Evolutionary conservation across 495 filamentous ascomycete species (phyloP).

Genomic region (Thozetella sp.): DNA sequence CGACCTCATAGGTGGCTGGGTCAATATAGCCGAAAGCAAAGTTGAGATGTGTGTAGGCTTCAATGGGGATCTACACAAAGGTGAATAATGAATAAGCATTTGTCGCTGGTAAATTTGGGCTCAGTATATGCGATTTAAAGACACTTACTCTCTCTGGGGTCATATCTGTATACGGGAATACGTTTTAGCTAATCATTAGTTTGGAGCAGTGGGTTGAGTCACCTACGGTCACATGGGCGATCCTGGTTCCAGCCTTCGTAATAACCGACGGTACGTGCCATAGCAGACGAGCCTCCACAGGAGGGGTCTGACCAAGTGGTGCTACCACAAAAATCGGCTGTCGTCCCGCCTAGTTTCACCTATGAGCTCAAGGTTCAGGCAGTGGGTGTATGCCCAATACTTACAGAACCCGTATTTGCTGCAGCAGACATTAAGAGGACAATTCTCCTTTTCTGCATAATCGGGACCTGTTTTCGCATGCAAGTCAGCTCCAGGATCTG

Average conservation of each 20-base stretch:
- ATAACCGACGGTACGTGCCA: neutral
- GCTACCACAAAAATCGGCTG: neutral
- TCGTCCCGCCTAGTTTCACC: conserved; percentile 6
- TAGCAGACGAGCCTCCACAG: conserved; percentile 5
- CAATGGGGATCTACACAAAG: neutral
- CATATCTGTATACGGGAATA: neutral
- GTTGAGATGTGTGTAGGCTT: conserved; percentile 10
- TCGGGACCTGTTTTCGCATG: neutral
- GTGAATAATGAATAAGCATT: neutral
- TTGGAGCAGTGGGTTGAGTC: neutral
- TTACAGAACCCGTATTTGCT: conserved; percentile 11
- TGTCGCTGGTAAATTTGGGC: neutral
- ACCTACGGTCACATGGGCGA: neutral
- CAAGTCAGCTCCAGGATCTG: neutral
- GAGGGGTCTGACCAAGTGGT: neutral
- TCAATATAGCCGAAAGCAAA: conserved; percentile 10
- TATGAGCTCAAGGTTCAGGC: neutral
- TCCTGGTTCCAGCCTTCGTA: neutral
- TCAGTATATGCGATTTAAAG: neutral
- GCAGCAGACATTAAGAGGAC: conserved; percentile 13
- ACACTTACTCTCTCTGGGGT: neutral
- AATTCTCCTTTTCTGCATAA: conserved; percentile 2
- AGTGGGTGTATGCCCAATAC: neutral
- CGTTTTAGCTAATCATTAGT: neutral
- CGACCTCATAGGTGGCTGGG: conserved; percentile 1